Conservation (phyloP, 371 early-diverging fungal species). For the Mucor racemosus region DNA sequence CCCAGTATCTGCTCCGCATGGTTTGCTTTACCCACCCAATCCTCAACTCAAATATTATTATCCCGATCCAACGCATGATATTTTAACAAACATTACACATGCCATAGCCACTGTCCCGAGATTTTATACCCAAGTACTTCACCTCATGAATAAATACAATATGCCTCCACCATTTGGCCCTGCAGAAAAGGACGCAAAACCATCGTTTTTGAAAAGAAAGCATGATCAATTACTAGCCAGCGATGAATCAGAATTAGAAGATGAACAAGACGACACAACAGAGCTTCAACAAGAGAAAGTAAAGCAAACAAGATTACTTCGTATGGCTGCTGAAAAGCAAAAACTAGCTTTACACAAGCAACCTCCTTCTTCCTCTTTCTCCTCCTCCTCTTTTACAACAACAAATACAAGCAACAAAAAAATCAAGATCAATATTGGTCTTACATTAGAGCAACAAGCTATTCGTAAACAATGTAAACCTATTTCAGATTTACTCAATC, state of each 20-base stretch:
- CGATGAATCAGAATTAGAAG: slow-evolving; percentile 66
- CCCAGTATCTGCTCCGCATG: slow-evolving; percentile 18
- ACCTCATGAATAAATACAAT: slow-evolving; percentile 77
- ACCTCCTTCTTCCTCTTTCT: background rate
- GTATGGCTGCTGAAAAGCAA: slow-evolving; percentile 33
- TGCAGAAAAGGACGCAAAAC: slow-evolving; percentile 32
- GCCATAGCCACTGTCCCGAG: slow-evolving; percentile 59
- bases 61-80: slow-evolving; percentile 61
- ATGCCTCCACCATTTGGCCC: slow-evolving; percentile 69
- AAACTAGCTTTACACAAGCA: slow-evolving; percentile 14
- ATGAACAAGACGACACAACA: slow-evolving; percentile 31
- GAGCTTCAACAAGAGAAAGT: slow-evolving; percentile 31
- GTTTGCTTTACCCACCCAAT: slow-evolving; percentile 47
- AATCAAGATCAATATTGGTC: slow-evolving; percentile 18
- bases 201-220: slow-evolving; percentile 39
- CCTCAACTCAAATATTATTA: slow-evolving; percentile 58
- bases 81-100: slow-evolving; percentile 52
- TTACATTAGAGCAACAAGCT: slow-evolving; percentile 11
- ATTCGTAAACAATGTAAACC: slow-evolving; percentile 22
- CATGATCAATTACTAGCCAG: slow-evolving; percentile 51
- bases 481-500: slow-evolving; percentile 20
- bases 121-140: slow-evolving; percentile 68
- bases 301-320: slow-evolving; percentile 21
- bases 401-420: background rate
- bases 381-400: background rate